Percentiles rank a stretch among this genome's conserved stretches.
Evolutionary conservation across 2,329 filamentous ascomycete genomes (phyloP).

Genomic region (Fusarium solani-melongenae): DNA sequence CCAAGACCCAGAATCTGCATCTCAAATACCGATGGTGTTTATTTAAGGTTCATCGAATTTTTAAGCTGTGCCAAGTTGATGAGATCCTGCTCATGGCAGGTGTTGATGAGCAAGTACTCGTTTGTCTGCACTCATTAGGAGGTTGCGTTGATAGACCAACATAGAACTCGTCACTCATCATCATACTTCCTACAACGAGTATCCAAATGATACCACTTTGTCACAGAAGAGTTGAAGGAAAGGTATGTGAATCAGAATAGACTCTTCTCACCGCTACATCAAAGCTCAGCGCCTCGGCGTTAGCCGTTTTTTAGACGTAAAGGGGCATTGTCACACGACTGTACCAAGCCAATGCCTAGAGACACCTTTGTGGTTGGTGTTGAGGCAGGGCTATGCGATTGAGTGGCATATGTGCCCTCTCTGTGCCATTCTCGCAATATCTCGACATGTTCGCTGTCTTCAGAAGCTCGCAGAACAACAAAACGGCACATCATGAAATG

Average conservation of each 20-base stretch:
- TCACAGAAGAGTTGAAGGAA: neutral
- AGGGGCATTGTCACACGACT: neutral
- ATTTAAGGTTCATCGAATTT: neutral
- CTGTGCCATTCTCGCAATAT: neutral
- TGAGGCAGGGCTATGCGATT: neutral
- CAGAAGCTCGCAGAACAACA: neutral
- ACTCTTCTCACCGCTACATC: constrained; percentile 9
- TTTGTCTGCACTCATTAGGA: neutral
- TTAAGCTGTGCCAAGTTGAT: neutral
- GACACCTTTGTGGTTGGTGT: neutral
- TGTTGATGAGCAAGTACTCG: neutral
- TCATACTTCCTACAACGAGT: neutral
- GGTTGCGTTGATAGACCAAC: neutral
- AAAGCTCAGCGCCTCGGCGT: constrained; percentile 11
- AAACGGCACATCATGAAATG: neutral
- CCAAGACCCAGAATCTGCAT: constrained; percentile 21
- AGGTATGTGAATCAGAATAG: constrained; percentile 9
- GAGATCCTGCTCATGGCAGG: neutral
- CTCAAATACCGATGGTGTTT: constrained; percentile 19
- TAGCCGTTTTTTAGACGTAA: constrained; percentile 18
- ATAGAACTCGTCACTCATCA: neutral
- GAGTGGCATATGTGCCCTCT: neutral
- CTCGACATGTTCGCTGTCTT: neutral
- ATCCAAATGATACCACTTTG: neutral
- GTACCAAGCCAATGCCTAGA: neutral